These are phyloP conservation scores for Fomitopsis serialis DNA, from an alignment of 768 basidiomycete species.

Conservation along the genomic window DNA sequence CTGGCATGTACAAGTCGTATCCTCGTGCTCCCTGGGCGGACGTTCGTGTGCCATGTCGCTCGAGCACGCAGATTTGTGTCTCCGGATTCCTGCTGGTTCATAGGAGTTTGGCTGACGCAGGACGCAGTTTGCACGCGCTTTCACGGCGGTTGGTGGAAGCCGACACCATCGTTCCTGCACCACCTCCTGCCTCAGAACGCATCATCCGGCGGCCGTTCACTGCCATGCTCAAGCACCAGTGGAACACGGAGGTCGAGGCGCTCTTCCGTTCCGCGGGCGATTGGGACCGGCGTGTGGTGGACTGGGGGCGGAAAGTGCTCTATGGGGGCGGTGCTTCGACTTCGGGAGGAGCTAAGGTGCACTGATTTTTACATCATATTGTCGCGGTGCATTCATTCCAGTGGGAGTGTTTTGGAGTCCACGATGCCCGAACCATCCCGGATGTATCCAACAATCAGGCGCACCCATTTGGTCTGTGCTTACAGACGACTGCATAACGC, in stretches of 20 bases:
- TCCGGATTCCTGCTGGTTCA: no score
- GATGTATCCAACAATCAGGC: no score
- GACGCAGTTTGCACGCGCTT: constrained; percentile 16
- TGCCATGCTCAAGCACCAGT: constrained; percentile 18
- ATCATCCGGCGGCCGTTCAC: constrained; percentile 21
- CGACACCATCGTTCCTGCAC: constrained; percentile 12
- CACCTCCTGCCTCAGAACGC: constrained; percentile 17
- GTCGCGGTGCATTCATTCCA: neutral
- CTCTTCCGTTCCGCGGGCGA: constrained; percentile 16
- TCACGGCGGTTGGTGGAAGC: constrained; percentile 20
- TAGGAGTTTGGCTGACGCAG: no score
- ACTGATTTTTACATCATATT: neutral
- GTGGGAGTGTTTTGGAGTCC: neutral
- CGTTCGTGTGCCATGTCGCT: no score
- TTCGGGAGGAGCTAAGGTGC: neutral
- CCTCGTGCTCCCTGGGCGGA: no score
- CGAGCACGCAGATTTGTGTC: no score
- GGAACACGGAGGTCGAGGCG: constrained; percentile 24
- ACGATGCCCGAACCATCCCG: no score
- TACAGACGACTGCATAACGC: no score
- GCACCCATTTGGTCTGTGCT: no score
- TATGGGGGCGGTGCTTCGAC: constrained; percentile 18
- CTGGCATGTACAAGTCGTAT: no score
- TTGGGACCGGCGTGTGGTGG: constrained; percentile 14
- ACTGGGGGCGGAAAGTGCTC: constrained; percentile 19